A percentile compares a stretch with the other conserved stretches of the same genome.
Conservation (phyloP, 2,329 filamentous ascomycete genomes). For the Hymenoscyphus repandus region DNA sequence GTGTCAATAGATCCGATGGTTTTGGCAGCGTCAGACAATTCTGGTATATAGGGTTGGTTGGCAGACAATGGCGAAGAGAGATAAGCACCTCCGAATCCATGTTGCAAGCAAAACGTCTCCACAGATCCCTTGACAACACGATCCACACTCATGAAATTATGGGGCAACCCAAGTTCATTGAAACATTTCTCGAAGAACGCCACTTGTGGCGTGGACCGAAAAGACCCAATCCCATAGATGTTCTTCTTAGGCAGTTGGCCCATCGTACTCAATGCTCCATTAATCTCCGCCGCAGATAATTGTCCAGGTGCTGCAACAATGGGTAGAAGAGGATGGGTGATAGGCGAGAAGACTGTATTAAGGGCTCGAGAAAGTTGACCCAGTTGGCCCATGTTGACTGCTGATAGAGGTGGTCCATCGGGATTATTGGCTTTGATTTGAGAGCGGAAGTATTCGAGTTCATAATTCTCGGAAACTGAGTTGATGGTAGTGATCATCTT, state of each 20-base stretch:
- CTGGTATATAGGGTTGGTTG: slow-evolving; percentile 53
- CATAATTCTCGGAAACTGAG: slow-evolving; percentile 80
- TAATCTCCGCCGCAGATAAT: slow-evolving; percentile 80
- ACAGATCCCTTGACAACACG: slow-evolving; percentile 61
- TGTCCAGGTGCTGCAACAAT: slow-evolving; percentile 83
- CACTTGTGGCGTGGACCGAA: slow-evolving; percentile 64
- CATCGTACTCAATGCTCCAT: slow-evolving; percentile 70
- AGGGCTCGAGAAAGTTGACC: slow-evolving; percentile 79
- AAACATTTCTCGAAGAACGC: slow-evolving; percentile 84
- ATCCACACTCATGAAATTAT: slow-evolving; percentile 72
- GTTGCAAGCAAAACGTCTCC: slow-evolving; percentile 66
- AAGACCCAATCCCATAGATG: slow-evolving; percentile 74
- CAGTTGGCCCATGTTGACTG: slow-evolving; percentile 82
- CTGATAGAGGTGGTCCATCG: slow-evolving; percentile 68
- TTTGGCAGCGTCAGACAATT: slow-evolving; percentile 68
- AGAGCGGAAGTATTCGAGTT: slow-evolving; percentile 83
- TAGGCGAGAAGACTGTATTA: slow-evolving; percentile 82
- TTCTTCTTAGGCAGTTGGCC: slow-evolving; percentile 75
- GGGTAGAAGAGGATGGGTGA: slow-evolving; percentile 78
- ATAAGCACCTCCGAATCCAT: slow-evolving; percentile 76
- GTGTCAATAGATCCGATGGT: slow-evolving; percentile 80
- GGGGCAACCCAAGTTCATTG: slow-evolving; percentile 79
- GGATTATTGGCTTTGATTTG: slow-evolving; percentile 65
- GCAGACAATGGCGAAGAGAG: slow-evolving; percentile 65
- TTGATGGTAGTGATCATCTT: slow-evolving; percentile 87